Conservation (phyloP, 140 eudicot genomes). For the Flaveria floridana region DNA sequence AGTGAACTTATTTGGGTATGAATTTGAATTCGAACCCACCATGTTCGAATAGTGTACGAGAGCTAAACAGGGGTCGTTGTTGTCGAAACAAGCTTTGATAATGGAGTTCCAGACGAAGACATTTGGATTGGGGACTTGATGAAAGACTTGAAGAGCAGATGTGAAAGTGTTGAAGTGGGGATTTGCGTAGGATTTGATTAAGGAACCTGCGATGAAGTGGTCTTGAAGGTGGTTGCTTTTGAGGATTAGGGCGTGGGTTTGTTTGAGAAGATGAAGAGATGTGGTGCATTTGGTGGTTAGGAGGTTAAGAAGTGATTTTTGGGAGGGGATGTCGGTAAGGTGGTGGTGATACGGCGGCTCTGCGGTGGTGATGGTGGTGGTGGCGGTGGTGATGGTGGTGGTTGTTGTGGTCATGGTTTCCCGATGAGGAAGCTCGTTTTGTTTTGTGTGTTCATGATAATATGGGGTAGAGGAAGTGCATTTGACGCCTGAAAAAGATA, state of each 20-base stretch:
- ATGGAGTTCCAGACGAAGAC: constrained; percentile 57
- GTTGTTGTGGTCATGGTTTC: constrained; percentile 17
- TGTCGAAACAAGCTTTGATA: constrained; percentile 47
- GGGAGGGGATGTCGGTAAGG: constrained; percentile 31
- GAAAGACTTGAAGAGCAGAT: constrained; percentile 28
- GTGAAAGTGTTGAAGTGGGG: constrained; percentile 27
- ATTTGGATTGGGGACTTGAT: constrained; percentile 45
- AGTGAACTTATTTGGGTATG: constrained; percentile 49
- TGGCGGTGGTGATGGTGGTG: not conserved
- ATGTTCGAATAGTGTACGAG: constrained; percentile 27
- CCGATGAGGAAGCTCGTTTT: not conserved
- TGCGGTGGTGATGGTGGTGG: constrained; percentile 20
- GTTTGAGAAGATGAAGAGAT: constrained; percentile 44
- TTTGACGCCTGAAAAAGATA: too few species aligned
- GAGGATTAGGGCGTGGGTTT: constrained; percentile 52
- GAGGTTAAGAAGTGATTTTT: constrained; percentile 42
- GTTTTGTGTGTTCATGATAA: constrained; percentile 16
- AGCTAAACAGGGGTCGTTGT: constrained; percentile 31
- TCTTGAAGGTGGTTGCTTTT: constrained; percentile 45
- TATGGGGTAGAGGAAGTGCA: not conserved
- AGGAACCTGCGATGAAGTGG: constrained; percentile 53
- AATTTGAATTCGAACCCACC: constrained; percentile 38
- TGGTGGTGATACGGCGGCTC: constrained; percentile 38
- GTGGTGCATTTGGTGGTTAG: constrained; percentile 42
- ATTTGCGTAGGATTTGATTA: constrained; percentile 53